Percentiles rank a stretch among this genome's conserved stretches.
Conservation (phyloP, 2,329 filamentous ascomycete species). For the Aspergillus caelatus region DNA sequence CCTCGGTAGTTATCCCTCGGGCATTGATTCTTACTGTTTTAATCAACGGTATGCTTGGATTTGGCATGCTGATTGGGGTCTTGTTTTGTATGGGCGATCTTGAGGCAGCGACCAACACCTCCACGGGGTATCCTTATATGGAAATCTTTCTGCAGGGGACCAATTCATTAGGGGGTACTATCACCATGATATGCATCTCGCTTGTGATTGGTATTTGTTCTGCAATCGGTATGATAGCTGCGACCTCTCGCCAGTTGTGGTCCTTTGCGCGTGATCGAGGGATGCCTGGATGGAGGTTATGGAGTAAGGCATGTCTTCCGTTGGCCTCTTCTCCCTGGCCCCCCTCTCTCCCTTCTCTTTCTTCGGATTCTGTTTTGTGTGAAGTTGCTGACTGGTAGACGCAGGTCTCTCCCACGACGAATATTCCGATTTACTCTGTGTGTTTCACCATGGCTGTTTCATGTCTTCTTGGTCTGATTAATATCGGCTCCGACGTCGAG, state of each 20-base stretch:
- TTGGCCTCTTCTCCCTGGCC: too few relatives aligned
- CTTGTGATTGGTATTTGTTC: constrained; percentile 27
- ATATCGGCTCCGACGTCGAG: constrained; percentile 53
- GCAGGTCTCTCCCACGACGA: too few relatives aligned
- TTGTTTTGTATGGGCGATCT: constrained; percentile 41
- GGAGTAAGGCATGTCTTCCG: too few relatives aligned
- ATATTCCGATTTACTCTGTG: too few relatives aligned
- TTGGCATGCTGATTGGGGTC: constrained; percentile 39
- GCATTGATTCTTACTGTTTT: constrained; percentile 39
- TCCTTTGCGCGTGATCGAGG: constrained; percentile 43
- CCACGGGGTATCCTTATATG: constrained; percentile 42
- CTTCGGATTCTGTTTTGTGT: too few relatives aligned
- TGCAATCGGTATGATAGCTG: constrained; percentile 36
- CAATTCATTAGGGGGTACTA: constrained; percentile 37
- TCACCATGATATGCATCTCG: constrained; percentile 31
- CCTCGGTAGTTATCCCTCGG: constrained; percentile 37
- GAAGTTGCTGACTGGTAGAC: too few relatives aligned
- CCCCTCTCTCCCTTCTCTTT: too few relatives aligned
- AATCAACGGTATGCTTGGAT: constrained; percentile 40
- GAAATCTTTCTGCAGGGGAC: constrained; percentile 50
- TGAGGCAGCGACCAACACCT: constrained; percentile 31
- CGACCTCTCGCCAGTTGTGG: constrained; percentile 37
- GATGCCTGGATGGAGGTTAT: constrained; percentile 32
- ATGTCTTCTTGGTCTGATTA: constrained; percentile 50
- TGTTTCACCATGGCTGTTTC: constrained; percentile 17